phyloP scores from a whole-genome alignment of 768 basidiomycete genomes.

The Asterophora parasitica region DNA sequence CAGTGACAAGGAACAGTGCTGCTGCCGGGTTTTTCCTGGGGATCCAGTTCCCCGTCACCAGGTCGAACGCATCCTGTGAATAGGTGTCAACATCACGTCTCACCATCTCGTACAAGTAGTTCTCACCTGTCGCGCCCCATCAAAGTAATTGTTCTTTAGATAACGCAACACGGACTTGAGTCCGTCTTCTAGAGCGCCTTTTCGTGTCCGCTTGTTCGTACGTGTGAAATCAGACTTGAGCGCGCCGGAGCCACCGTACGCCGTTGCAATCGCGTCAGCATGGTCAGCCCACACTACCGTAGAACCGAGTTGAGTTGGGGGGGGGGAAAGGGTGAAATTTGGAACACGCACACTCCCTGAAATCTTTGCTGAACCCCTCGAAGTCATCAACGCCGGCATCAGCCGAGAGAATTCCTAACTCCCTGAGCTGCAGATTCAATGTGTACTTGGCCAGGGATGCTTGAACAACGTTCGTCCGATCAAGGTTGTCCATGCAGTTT shows the following conservation, averaged over 20 bases:
- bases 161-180: conserved; percentile 82
- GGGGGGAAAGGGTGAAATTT: background rate
- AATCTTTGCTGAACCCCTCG: conserved; percentile 70
- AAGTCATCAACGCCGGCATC: conserved; percentile 80
- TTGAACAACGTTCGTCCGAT: conserved; percentile 96
- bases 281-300: conserved; percentile 93
- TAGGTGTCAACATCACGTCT: background rate
- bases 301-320: conserved; percentile 1
- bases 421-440: conserved; percentile 71
- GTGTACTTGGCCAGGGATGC: conserved; percentile 85
- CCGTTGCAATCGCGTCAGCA: conserved; percentile 82
- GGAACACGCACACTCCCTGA: conserved; percentile 75
- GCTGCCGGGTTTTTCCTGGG: conserved; percentile 73
- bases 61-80: conserved; percentile 84
- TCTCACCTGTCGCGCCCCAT: conserved; percentile 82
- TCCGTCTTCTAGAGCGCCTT: conserved; percentile 81
- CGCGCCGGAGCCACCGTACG: conserved; percentile 94
- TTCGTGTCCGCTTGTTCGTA: conserved; percentile 81
- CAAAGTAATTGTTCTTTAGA: conserved; percentile 94
- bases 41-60: conserved; percentile 88
- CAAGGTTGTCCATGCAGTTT: conserved; percentile 97
- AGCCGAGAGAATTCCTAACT: conserved; percentile 64
- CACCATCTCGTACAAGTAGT: background rate
- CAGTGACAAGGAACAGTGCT: conserved; percentile 66
- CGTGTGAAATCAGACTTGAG: conserved; percentile 96